These are phyloP conservation scores for Acanthamoeba culbertsoni DNA, from an alignment of 208 protist species.

Conservation along the genomic window DNA sequence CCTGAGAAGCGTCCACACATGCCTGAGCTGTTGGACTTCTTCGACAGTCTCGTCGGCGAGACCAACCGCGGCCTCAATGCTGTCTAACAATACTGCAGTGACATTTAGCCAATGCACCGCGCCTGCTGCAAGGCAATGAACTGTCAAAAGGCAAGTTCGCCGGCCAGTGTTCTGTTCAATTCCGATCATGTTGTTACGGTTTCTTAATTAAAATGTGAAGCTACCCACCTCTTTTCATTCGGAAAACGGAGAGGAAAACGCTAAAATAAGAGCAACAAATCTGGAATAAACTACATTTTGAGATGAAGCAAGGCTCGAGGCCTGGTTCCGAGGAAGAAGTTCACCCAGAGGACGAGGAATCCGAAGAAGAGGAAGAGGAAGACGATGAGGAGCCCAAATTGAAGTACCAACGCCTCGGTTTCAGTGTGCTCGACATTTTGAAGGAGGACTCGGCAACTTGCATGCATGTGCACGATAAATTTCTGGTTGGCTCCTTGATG, in stretches of 20 bases:
- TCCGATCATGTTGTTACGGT: no score
- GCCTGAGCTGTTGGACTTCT: not conserved
- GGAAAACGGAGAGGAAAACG: no score
- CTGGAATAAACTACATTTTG: no score
- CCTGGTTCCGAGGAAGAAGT: not conserved
- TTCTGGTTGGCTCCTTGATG: constrained; percentile 38
- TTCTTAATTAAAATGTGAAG: no score
- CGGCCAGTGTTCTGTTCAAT: no score
- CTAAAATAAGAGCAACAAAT: no score
- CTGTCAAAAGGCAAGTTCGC: no score
- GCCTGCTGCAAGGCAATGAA: no score
- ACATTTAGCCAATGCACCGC: no score
- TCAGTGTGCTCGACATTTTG: constrained; percentile 61
- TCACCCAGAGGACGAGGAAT: no score
- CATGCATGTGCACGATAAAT: constrained; percentile 56
- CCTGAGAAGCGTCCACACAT: not conserved
- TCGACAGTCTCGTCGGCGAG: not conserved
- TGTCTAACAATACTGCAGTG: no score
- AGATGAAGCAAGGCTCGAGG: not conserved
- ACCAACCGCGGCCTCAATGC: not conserved
- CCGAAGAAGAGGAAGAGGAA: not conserved
- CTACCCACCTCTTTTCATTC: no score
- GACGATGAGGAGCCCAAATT: constrained; percentile 59
- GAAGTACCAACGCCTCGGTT: constrained; percentile 51
- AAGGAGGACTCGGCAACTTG: constrained; percentile 36